A percentile compares a stretch with the other conserved stretches of the same genome.
These are phyloP conservation scores for Coccomyxa subellipsoidea DNA, from an alignment of 163 green algal genomes.

Conservation along the genomic window DNA sequence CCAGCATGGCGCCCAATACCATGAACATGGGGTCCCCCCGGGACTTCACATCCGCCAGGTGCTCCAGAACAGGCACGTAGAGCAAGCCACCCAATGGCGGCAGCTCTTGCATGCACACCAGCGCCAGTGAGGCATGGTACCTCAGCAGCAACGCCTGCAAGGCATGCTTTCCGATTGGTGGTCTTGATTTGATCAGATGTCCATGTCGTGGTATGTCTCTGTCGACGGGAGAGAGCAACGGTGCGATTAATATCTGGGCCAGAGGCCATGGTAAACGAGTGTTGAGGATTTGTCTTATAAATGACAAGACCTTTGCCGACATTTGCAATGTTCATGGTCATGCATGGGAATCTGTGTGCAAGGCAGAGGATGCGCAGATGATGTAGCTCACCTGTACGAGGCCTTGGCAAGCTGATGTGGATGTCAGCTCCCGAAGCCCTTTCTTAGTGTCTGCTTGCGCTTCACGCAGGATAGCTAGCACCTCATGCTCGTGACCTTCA, in stretches of 20 bases:
- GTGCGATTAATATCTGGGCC: too few relatives aligned
- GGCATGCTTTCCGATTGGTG: too few relatives aligned
- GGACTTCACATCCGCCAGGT: background rate
- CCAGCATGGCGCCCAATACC: background rate
- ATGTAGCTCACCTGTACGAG: background rate
- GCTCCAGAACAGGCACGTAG: background rate
- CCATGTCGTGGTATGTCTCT: too few relatives aligned
- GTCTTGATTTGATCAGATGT: too few relatives aligned
- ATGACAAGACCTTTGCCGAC: background rate
- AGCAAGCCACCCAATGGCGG: background rate
- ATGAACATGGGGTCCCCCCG: background rate
- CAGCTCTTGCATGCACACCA: background rate
- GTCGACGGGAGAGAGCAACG: too few relatives aligned
- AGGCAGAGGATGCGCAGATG: too few relatives aligned
- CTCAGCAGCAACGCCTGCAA: background rate
- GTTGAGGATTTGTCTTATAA: too few relatives aligned
- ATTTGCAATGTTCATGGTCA: background rate
- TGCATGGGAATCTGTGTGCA: background rate
- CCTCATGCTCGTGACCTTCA: background rate
- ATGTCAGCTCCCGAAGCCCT: background rate
- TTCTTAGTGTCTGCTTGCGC: background rate
- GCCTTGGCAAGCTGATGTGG: background rate
- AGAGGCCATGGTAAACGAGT: too few relatives aligned
- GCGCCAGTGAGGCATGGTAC: background rate
- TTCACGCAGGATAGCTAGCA: background rate